phyloP scores from a whole-genome alignment of 148 eudicot genomes.

The Spergularia bocconei region DNA sequence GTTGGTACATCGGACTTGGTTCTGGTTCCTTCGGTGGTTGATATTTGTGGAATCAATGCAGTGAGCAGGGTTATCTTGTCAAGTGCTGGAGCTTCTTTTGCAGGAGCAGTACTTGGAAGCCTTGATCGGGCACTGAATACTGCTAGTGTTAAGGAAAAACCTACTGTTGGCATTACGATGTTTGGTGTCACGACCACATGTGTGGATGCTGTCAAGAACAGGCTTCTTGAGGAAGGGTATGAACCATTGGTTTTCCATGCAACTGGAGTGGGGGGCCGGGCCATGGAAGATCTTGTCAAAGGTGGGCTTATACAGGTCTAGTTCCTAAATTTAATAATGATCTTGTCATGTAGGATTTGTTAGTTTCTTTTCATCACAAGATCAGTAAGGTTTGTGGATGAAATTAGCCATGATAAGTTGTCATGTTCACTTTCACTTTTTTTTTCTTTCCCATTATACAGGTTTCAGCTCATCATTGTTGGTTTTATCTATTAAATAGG shows the following conservation, averaged over 20 bases:
- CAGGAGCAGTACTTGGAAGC: conserved; percentile 80
- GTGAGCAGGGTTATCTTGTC: conserved; percentile 68
- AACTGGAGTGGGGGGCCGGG: conserved; percentile 96
- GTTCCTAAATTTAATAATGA: neutral
- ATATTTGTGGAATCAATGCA: conserved; percentile 91
- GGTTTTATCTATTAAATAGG: conserved; percentile 39
- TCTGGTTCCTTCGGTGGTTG: conserved; percentile 91
- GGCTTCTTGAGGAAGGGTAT: conserved; percentile 75
- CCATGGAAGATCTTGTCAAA: conserved; percentile 93
- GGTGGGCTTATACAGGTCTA: conserved; percentile 86
- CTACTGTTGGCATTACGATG: conserved; percentile 85
- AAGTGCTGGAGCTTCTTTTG: conserved; percentile 95
- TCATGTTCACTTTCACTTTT: conserved; percentile 6
- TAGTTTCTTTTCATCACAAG: neutral
- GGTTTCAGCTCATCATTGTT: conserved; percentile 5
- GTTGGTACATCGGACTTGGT: conserved; percentile 88
- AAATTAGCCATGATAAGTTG: neutral
- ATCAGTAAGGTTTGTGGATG: neutral
- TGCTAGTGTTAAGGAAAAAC: conserved; percentile 38
- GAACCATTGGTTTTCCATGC: conserved; percentile 96
- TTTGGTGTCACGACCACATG: conserved; percentile 97
- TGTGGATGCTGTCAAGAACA: conserved; percentile 71
- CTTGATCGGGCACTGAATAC: conserved; percentile 31
- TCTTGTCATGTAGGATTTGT: neutral
- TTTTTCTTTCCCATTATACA: neutral